Evolutionary conservation across 306 rosid species (phyloP).

Genomic region (Cucurbita moschata): DNA sequence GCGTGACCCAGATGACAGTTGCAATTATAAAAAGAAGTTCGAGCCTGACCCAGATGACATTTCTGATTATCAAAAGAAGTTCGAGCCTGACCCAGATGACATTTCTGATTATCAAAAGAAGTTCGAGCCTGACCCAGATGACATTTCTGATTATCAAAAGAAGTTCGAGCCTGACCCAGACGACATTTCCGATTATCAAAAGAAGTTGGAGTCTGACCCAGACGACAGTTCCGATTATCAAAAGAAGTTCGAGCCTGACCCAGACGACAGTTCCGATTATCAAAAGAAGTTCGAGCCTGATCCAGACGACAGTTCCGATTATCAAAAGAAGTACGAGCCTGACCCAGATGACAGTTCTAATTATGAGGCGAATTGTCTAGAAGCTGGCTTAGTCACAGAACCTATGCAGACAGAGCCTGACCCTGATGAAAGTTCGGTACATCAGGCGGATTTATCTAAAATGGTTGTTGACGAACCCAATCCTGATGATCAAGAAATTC

Average conservation of each 20-base stretch:
- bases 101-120: slow-evolving; percentile 10
- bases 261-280: slow-evolving; percentile 18
- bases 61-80: slow-evolving; percentile 13
- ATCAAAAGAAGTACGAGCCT: slow-evolving; percentile 14
- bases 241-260: slow-evolving; percentile 39
- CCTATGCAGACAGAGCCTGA: slow-evolving; percentile 28
- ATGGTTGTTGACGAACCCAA: slow-evolving; percentile 55
- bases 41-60: slow-evolving; percentile 43
- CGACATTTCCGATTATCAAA: slow-evolving; percentile 17
- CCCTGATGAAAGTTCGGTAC: slow-evolving; percentile 29
- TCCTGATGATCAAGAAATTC: slow-evolving; percentile 76
- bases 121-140: slow-evolving; percentile 54
- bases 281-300: slow-evolving; percentile 17
- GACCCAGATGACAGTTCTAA: slow-evolving; percentile 17
- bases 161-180: slow-evolving; percentile 25
- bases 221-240: slow-evolving; percentile 19
- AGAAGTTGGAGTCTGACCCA: slow-evolving; percentile 39
- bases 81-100: slow-evolving; percentile 53
- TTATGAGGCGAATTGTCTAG: slow-evolving; percentile 11
- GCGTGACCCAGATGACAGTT: slow-evolving; percentile 26
- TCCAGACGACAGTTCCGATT: slow-evolving; percentile 12
- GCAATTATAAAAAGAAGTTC: slow-evolving; percentile 18
- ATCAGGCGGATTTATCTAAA: slow-evolving; percentile 22
- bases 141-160: background rate
- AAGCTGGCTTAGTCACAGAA: slow-evolving; percentile 7